phyloP scores from a whole-genome alignment of 2,329 filamentous ascomycete species.

The Reticulascus tulasneorum region DNA sequence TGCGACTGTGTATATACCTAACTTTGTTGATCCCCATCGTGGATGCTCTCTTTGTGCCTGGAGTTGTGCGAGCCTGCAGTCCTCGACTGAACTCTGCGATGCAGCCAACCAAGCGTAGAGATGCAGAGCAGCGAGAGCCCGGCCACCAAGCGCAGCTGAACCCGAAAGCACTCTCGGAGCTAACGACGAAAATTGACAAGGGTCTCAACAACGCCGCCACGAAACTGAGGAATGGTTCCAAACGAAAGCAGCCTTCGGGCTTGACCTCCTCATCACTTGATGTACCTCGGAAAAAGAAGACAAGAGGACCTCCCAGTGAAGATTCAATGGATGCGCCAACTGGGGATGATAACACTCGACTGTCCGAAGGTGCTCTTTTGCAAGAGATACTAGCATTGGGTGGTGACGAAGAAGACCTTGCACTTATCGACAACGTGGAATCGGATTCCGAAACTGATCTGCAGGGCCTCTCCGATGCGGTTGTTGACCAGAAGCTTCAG shows the following conservation, averaged over 20 bases:
- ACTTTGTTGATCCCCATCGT: too few relatives aligned
- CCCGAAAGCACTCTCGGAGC: constrained; percentile 44
- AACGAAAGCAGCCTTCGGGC: too few relatives aligned
- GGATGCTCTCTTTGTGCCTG: too few relatives aligned
- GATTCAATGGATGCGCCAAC: too few relatives aligned
- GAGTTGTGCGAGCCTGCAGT: too few relatives aligned
- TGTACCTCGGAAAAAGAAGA: too few relatives aligned
- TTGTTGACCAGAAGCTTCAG: constrained; percentile 9
- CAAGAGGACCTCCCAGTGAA: too few relatives aligned
- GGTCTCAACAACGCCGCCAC: constrained; percentile 34
- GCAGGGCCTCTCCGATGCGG: background rate
- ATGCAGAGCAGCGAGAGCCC: constrained; percentile 8
- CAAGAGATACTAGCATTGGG: constrained; percentile 63
- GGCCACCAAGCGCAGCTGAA: constrained; percentile 33
- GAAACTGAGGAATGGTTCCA: constrained; percentile 8
- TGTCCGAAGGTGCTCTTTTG: constrained; percentile 40
- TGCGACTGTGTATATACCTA: too few relatives aligned
- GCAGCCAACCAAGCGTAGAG: too few relatives aligned
- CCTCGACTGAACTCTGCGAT: too few relatives aligned
- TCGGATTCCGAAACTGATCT: constrained; percentile 33
- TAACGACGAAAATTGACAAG: constrained; percentile 56
- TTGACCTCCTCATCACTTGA: too few relatives aligned
- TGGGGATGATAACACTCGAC: too few relatives aligned
- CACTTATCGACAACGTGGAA: constrained; percentile 51
- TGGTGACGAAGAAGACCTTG: constrained; percentile 61